These are phyloP conservation scores for Babesia bigemina DNA, from an alignment of 169 alveolate genomes.

Conservation along the genomic window DNA sequence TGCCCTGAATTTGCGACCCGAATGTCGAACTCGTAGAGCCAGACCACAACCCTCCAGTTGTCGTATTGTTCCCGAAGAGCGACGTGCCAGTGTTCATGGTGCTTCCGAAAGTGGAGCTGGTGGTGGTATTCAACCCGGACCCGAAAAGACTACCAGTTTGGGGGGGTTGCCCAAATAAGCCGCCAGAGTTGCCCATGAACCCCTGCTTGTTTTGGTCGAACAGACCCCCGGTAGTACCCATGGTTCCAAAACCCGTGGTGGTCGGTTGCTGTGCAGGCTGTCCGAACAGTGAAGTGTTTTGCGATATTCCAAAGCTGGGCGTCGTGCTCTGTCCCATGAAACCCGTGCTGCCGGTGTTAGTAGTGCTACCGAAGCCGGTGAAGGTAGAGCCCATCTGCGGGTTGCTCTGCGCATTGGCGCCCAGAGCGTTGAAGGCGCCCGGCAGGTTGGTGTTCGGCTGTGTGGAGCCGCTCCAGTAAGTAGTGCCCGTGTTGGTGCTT, in stretches of 20 bases:
- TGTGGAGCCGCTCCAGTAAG: conserved; percentile 40
- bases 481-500: conserved; percentile 34
- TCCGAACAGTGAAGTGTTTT: conserved; percentile 52
- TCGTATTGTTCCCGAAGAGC: conserved; percentile 6
- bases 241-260: conserved; percentile 20
- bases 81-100: conserved; percentile 18
- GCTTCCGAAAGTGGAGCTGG: conserved; percentile 7
- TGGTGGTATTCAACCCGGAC: conserved; percentile 22
- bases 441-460: conserved; percentile 43
- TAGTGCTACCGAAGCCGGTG: conserved; percentile 42
- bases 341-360: conserved; percentile 18
- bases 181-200: conserved; percentile 17
- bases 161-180: conserved; percentile 16
- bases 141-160: conserved; percentile 17
- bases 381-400: conserved; percentile 11
- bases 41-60: conserved; percentile 26
- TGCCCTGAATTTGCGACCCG: conserved; percentile 35
- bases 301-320: conserved; percentile 37
- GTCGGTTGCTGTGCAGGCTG: conserved; percentile 38
- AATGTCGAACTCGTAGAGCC: conserved; percentile 11
- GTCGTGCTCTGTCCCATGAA: conserved; percentile 31
- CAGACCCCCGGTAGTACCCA: conserved; percentile 17
- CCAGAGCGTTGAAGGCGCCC: conserved; percentile 23
- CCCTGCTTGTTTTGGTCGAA: conserved; percentile 34
- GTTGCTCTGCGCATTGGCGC: conserved; percentile 3